Conservation (phyloP, 805 yeast species). For the Barnettozyma vustinii region DNA sequence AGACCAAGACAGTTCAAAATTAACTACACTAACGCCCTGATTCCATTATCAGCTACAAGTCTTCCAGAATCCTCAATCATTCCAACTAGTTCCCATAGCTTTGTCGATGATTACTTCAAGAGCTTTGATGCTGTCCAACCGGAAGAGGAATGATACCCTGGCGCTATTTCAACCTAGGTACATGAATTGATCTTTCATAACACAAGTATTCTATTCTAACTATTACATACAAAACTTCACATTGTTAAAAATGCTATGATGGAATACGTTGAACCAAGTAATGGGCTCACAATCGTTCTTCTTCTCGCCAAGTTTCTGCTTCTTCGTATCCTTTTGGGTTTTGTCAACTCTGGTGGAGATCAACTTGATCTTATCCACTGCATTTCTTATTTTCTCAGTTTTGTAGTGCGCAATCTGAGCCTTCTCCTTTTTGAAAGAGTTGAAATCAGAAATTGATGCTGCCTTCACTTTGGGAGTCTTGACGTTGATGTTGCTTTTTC, state of each 20-base stretch:
- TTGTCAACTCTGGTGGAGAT: slow-evolving; percentile 5
- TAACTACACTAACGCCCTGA: background rate
- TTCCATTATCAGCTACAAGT: background rate
- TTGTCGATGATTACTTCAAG: slow-evolving; percentile 5
- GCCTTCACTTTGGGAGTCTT: background rate
- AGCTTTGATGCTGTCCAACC: slow-evolving; percentile 7
- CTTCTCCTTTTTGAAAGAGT: background rate
- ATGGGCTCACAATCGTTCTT: slow-evolving; percentile 37
- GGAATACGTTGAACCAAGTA: slow-evolving; percentile 49
- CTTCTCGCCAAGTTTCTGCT: background rate
- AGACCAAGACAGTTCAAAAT: slow-evolving; percentile 3
- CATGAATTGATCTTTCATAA: too few species aligned
- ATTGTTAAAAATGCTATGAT: slow-evolving; percentile 44
- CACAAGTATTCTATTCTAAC: too few species aligned
- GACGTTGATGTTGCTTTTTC: background rate
- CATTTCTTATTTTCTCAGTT: background rate
- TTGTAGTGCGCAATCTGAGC: slow-evolving; percentile 6
- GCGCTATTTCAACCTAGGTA: too few species aligned
- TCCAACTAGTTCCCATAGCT: background rate
- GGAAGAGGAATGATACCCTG: background rate
- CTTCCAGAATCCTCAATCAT: background rate
- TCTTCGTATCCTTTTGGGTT: background rate
- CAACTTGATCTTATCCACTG: slow-evolving; percentile 2
- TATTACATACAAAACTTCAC: slow-evolving; percentile 27
- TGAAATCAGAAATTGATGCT: background rate